Percentiles rank a stretch among this genome's conserved stretches.
Conservation (phyloP, 1,284 basidiomycete species). For the Ganoderma multipileum region DNA sequence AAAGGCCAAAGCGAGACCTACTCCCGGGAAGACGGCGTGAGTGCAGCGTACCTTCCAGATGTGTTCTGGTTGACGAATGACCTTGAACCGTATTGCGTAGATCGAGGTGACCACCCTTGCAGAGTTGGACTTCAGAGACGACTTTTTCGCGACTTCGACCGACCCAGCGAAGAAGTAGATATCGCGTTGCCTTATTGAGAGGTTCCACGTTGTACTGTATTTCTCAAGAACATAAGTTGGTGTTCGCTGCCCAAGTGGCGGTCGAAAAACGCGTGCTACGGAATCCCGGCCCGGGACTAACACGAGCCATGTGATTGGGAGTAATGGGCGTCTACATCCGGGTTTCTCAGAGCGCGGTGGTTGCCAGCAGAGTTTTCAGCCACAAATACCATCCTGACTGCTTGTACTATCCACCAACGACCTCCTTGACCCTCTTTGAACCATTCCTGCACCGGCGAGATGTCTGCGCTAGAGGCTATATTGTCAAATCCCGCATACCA, state of each 20-base stretch:
- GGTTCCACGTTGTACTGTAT: background rate
- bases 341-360: background rate
- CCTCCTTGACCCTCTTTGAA: background rate
- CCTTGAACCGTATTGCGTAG: conserved; percentile 36
- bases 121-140: conserved; percentile 51
- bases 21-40: conserved; percentile 43
- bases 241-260: no score
- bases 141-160: conserved; percentile 40
- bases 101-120: conserved; percentile 45
- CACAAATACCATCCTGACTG: conserved; percentile 15
- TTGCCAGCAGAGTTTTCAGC: conserved; percentile 14
- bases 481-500: conserved; percentile 81
- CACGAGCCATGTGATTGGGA: conserved; percentile 3
- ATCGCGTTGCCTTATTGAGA: background rate
- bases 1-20: conserved; percentile 43
- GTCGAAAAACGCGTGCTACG: background rate
- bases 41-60: conserved; percentile 21
- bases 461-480: conserved; percentile 44
- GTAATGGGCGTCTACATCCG: background rate
- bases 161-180: conserved; percentile 21
- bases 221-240: background rate
- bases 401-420: conserved; percentile 10
- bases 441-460: conserved; percentile 15
- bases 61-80: conserved; percentile 7
- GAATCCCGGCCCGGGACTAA: background rate